Conservation (phyloP, 805 yeast species). For the Helenozyma rhizophorensis region DNA sequence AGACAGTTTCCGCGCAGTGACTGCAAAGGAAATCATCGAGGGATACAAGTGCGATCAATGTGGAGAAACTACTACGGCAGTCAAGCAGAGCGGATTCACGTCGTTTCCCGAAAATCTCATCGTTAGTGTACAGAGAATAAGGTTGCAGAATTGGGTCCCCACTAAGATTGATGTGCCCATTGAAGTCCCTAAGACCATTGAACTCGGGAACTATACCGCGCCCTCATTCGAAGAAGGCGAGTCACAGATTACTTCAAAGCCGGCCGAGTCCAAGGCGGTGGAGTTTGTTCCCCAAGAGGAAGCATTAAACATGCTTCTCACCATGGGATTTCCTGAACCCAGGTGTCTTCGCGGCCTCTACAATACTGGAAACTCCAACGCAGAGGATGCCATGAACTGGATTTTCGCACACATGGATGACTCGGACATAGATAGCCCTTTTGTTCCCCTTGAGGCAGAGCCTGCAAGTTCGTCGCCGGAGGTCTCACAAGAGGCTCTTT, state of each 20-base stretch:
- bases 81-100: constrained; percentile 45
- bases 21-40: constrained; percentile 53
- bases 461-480: constrained; percentile 6
- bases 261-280: background rate
- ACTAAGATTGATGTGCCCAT: constrained; percentile 75
- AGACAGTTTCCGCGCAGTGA: constrained; percentile 44
- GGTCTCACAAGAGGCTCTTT: constrained; percentile 37
- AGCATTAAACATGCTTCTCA: constrained; percentile 50
- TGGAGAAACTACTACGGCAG: constrained; percentile 22
- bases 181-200: constrained; percentile 41
- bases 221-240: constrained; percentile 36
- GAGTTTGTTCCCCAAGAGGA: constrained; percentile 52
- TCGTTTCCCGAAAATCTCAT: constrained; percentile 70
- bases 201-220: constrained; percentile 40
- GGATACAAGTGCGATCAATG: constrained; percentile 59
- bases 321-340: constrained; percentile 85
- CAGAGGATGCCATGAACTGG: constrained; percentile 87
- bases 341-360: constrained; percentile 65
- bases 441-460: constrained; percentile 22
- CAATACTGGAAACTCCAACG: constrained; percentile 59
- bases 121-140: constrained; percentile 73
- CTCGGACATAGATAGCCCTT: constrained; percentile 64
- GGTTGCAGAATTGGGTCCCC: constrained; percentile 87
- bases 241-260: constrained; percentile 17
- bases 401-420: constrained; percentile 87